Base-by-base conservation (phyloP, 148 eudicot species). In the Camellia sinensis region DNA sequence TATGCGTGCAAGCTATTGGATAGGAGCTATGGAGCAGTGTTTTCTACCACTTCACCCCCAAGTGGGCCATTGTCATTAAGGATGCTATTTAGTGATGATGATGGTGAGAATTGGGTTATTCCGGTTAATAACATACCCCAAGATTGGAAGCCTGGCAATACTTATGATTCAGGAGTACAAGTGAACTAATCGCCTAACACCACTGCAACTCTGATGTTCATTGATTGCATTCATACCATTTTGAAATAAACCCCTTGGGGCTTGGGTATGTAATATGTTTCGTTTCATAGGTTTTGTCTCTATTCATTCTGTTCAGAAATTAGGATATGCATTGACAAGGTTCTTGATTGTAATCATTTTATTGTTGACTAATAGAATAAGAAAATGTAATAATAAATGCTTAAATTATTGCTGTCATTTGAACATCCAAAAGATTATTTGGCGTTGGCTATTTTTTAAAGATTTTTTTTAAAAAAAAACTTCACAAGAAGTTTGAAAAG, bases 81-180 rank as follows among this genome's bases (percentile, higher is more conserved):
- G 80, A 91, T 93, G 97, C 82, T 93, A 64, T 84, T 90, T 52
- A 91, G 95, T 14, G 93, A 80, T 7, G 92, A 87, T 62, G 88
- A 88, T 56, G 87, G 87, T 22, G 91, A 90, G 77, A 76, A 65
- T 46, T 91, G 97, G 95, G 78, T 93, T 15, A 89, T 88, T 78
- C 94, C 97, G n/a, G 85, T 83, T 46, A 90, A 89, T 54, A 79
- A 84, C 64, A 86, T 93, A 67, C 95, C 97, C 6, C 75, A 83
- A 43, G 85, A 91, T 75, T 93, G 97, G 97, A 84, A 83, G 80
- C 81, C 87, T 63, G 97, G 94, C 76, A 85, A 85, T 59, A 84
- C 82, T 59, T 91, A 93, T 82, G 97, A 93, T 80, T 83, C 97
- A 10, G 97, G 95, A 73, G 89, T 91, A 80, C 97, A 91, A 90